Evolutionary conservation across 2,329 filamentous ascomycete species (phyloP).

Genomic region (Curvularia spicifera): DNA sequence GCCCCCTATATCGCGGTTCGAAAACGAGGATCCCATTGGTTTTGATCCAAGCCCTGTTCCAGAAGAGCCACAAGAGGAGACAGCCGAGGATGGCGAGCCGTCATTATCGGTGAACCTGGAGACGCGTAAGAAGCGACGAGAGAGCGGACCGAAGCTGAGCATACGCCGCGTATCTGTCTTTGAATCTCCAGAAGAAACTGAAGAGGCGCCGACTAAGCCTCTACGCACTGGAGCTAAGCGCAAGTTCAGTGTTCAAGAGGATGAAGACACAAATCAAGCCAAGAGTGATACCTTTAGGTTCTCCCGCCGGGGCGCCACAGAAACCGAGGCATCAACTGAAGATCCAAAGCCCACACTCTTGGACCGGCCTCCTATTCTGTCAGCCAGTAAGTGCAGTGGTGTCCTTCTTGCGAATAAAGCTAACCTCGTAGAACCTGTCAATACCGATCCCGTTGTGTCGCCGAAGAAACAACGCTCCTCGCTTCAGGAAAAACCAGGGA

Average conservation of each 20-base stretch:
- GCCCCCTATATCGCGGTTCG: constrained; percentile 61
- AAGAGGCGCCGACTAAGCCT: constrained; percentile 35
- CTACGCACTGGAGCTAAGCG: constrained; percentile 61
- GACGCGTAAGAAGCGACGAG: constrained; percentile 59
- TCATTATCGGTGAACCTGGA: constrained; percentile 57
- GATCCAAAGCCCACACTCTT: constrained; percentile 29
- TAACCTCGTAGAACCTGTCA: constrained; percentile 55
- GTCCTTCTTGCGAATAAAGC: constrained; percentile 18
- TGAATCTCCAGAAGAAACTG: constrained; percentile 46
- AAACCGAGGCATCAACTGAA: constrained; percentile 26
- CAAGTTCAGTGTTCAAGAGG: constrained; percentile 62
- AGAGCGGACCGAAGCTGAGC: constrained; percentile 56
- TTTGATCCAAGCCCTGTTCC: constrained; percentile 47
- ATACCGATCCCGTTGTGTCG: constrained; percentile 55
- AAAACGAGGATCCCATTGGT: constrained; percentile 56
- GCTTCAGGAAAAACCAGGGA: constrained; percentile 33
- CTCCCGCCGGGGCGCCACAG: constrained; percentile 47
- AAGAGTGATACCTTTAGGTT: constrained; percentile 55
- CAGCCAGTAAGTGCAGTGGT: constrained; percentile 49
- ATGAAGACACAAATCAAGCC: constrained; percentile 49
- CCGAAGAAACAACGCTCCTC: constrained; percentile 50
- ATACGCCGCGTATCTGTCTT: constrained; percentile 53
- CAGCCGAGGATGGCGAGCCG: constrained; percentile 48
- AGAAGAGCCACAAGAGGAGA: constrained; percentile 36
- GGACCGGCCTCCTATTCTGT: constrained; percentile 49